A percentile compares a stretch with the other conserved stretches of the same genome.
phyloP scores from a whole-genome alignment of 2,329 filamentous ascomycete species.

The Rhinocladiella similis region DNA sequence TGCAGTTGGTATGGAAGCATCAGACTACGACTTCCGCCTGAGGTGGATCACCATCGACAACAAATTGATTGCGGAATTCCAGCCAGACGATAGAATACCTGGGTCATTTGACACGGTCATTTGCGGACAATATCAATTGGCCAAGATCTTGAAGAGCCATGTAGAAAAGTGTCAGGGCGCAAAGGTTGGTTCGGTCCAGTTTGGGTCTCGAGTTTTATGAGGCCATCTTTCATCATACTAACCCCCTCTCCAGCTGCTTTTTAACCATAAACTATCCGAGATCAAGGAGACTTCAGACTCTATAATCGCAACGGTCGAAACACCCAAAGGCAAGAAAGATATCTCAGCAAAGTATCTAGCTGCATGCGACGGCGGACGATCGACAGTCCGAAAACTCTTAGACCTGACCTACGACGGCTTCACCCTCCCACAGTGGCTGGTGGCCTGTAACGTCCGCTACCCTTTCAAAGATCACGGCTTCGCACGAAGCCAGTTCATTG shows the following conservation, averaged over 20 bases:
- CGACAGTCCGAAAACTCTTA: slow-evolving; percentile 4
- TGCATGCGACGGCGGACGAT: too few species aligned
- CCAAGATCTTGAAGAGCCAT: slow-evolving; percentile 16
- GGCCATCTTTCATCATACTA: too few species aligned
- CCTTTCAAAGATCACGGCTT: slow-evolving; percentile 35
- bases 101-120: slow-evolving; percentile 1
- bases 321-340: too few species aligned
- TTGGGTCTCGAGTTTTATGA: too few species aligned
- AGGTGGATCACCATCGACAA: neutral
- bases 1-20: neutral
- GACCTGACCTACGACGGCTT: slow-evolving; percentile 32
- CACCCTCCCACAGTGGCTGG: slow-evolving; percentile 31
- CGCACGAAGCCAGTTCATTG: slow-evolving; percentile 48
- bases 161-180: slow-evolving; percentile 7
- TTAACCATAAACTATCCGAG: too few species aligned
- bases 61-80: neutral
- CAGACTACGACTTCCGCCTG: neutral
- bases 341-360: too few species aligned
- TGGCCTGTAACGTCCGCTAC: slow-evolving; percentile 24
- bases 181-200: neutral
- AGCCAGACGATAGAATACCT: slow-evolving; percentile 1
- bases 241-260: too few species aligned
- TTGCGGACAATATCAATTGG: slow-evolving; percentile 23
- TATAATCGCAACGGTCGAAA: too few species aligned
- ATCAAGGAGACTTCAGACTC: too few species aligned